Conservation (phyloP, 2,329 filamentous ascomycete species). For the Scolecobasidium constrictum region DNA sequence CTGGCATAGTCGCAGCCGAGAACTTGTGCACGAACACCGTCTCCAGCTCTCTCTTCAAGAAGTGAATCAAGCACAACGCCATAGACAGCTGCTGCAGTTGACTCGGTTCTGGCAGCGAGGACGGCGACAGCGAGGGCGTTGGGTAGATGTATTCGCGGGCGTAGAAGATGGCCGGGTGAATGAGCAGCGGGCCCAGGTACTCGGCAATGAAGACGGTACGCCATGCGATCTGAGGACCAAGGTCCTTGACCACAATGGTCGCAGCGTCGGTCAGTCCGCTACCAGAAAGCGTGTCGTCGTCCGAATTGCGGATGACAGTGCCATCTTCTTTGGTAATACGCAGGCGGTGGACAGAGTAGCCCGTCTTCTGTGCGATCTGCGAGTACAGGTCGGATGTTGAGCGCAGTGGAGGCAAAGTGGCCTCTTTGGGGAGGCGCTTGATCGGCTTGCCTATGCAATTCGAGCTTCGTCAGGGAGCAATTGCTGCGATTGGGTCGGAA, state of each 20-base stretch:
- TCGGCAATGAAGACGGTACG: constrained; percentile 90
- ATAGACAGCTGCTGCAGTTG: constrained; percentile 63
- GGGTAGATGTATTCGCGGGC: constrained; percentile 64
- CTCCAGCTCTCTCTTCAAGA: constrained; percentile 89
- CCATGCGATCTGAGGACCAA: constrained; percentile 87
- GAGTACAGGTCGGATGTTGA: constrained; percentile 46
- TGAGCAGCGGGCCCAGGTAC: constrained; percentile 82
- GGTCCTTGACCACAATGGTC: constrained; percentile 76
- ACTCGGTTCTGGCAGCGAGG: constrained; percentile 40
- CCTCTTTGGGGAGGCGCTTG: constrained; percentile 45
- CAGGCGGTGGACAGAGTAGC: constrained; percentile 47
- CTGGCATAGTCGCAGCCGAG: constrained; percentile 88
- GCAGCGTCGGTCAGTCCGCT: constrained; percentile 49
- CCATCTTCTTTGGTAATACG: constrained; percentile 56
- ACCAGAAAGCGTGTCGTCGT: constrained; percentile 40
- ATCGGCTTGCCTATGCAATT: constrained; percentile 46
- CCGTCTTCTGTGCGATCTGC: constrained; percentile 42
- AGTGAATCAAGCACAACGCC: constrained; percentile 68
- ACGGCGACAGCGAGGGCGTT: constrained; percentile 24
- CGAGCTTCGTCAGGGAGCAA: too few species aligned
- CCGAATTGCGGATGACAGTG: constrained; percentile 43
- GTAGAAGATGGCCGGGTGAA: constrained; percentile 65
- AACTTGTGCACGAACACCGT: constrained; percentile 94
- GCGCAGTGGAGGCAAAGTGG: constrained; percentile 40
- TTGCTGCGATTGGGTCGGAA: background rate